Conservation (phyloP, 306 rosid genomes). For the Cicer arietinum region DNA sequence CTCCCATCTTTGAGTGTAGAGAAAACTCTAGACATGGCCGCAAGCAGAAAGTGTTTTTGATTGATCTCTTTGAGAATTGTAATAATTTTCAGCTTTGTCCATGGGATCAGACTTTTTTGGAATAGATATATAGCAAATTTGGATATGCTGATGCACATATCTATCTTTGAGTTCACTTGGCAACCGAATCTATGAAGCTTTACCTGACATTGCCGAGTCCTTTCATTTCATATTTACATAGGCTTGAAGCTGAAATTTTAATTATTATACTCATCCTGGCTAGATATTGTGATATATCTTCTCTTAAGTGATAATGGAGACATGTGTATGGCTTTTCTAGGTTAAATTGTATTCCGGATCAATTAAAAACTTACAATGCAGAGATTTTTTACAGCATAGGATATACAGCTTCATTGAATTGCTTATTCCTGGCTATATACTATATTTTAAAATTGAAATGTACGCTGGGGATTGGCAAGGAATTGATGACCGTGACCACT, state of each 20-base stretch:
- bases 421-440: not conserved
- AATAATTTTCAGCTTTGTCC: not conserved
- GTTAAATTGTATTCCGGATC: slow-evolving; percentile 27
- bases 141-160: not conserved
- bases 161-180: not conserved
- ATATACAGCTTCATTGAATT: not conserved
- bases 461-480: not conserved
- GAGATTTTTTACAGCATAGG: slow-evolving; percentile 4
- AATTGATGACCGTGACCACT: not conserved
- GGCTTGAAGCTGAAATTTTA: slow-evolving; percentile 18
- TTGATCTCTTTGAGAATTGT: not conserved
- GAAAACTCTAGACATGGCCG: slow-evolving; percentile 15
- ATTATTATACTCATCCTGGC: slow-evolving; percentile 4
- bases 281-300: not conserved
- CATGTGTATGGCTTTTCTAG: slow-evolving; percentile 8
- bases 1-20: not conserved
- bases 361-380: slow-evolving; percentile 8
- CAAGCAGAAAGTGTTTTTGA: not conserved
- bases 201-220: not conserved
- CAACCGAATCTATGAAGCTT: slow-evolving; percentile 15
- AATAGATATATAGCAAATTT: not conserved
- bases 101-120: not conserved
- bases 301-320: not conserved
- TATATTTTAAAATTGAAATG: not conserved
- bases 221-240: not conserved